Evolutionary conservation across 2,329 filamentous ascomycete species (phyloP).

Genomic region (Nemania sp.): DNA sequence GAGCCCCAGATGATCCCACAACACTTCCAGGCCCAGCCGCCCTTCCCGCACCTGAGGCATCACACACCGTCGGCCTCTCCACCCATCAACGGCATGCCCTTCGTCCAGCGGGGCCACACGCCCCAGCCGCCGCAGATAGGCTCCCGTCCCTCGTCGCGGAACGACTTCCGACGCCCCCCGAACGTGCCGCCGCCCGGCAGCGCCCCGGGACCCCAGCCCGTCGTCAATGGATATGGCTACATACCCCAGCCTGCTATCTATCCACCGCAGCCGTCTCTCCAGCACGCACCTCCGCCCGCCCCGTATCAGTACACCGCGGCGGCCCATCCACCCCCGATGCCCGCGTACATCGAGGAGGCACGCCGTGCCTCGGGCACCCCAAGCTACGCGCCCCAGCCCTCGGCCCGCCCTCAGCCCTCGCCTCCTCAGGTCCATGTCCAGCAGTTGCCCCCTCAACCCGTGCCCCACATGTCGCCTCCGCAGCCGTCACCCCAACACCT

Average conservation of each 20-base stretch:
- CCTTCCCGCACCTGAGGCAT: slow-evolving; percentile 82
- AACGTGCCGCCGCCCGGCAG: slow-evolving; percentile 69
- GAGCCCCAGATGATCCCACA: slow-evolving; percentile 68
- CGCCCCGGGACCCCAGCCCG: slow-evolving; percentile 64
- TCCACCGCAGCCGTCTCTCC: slow-evolving; percentile 54
- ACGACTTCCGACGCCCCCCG: slow-evolving; percentile 76
- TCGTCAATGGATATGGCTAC: slow-evolving; percentile 74
- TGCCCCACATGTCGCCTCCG: slow-evolving; percentile 57
- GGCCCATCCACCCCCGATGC: slow-evolving; percentile 56
- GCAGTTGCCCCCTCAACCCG: slow-evolving; percentile 52
- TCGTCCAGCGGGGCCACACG: slow-evolving; percentile 75
- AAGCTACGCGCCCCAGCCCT: slow-evolving; percentile 52
- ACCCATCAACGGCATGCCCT: slow-evolving; percentile 79
- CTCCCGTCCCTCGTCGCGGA: slow-evolving; percentile 79
- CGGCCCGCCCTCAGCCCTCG: slow-evolving; percentile 60
- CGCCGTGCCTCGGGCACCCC: slow-evolving; percentile 74
- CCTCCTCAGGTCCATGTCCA: slow-evolving; percentile 63
- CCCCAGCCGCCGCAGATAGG: slow-evolving; percentile 76
- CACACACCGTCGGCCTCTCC: slow-evolving; percentile 85
- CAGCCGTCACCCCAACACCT: slow-evolving; percentile 55
- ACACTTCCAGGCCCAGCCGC: slow-evolving; percentile 68
- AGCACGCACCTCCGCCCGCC: slow-evolving; percentile 43
- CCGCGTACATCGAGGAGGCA: slow-evolving; percentile 76
- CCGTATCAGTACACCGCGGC: slow-evolving; percentile 45
- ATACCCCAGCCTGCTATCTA: slow-evolving; percentile 88